Conservation (phyloP, 2,329 filamentous ascomycete species). For the Pseudopithomyces maydicus region DNA sequence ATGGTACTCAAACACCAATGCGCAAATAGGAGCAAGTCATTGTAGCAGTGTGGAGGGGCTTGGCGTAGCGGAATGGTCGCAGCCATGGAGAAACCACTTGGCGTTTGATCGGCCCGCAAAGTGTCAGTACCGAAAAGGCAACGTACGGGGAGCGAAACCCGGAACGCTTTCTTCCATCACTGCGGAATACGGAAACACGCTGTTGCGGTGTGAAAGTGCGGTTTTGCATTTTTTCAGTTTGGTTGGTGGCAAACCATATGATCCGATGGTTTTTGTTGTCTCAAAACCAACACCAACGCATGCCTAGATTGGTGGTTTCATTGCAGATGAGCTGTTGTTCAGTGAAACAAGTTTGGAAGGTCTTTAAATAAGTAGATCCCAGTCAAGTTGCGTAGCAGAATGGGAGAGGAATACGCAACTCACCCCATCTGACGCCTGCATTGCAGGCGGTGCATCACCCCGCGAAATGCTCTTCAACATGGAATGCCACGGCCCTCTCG, state of each 20-base stretch:
- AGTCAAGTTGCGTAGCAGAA: too few relatives aligned
- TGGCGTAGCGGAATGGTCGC: conserved; percentile 22
- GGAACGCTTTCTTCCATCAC: neutral
- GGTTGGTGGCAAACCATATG: too few relatives aligned
- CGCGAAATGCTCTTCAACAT: conserved; percentile 65
- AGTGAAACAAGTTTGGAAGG: too few relatives aligned
- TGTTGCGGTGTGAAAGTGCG: neutral
- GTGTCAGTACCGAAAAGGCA: neutral
- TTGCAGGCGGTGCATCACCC: neutral
- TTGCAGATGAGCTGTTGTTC: too few relatives aligned
- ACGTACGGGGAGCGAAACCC: conserved; percentile 5
- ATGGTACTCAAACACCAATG: conserved; percentile 12
- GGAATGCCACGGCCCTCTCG: conserved; percentile 69
- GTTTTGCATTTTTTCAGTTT: too few relatives aligned
- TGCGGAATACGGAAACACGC: neutral
- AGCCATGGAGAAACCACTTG: conserved; percentile 16
- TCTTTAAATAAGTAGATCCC: too few relatives aligned
- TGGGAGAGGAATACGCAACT: too few relatives aligned
- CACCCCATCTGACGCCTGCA: too few relatives aligned
- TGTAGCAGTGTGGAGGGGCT: conserved; percentile 9
- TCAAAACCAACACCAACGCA: too few relatives aligned
- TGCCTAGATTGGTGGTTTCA: too few relatives aligned
- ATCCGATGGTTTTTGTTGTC: too few relatives aligned
- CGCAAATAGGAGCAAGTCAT: conserved; percentile 14
- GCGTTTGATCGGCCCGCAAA: conserved; percentile 18